A percentile compares a stretch with the other conserved stretches of the same genome.
Conservation (phyloP, 2,329 filamentous ascomycete genomes). For the Paraconiothyrium sp. region DNA sequence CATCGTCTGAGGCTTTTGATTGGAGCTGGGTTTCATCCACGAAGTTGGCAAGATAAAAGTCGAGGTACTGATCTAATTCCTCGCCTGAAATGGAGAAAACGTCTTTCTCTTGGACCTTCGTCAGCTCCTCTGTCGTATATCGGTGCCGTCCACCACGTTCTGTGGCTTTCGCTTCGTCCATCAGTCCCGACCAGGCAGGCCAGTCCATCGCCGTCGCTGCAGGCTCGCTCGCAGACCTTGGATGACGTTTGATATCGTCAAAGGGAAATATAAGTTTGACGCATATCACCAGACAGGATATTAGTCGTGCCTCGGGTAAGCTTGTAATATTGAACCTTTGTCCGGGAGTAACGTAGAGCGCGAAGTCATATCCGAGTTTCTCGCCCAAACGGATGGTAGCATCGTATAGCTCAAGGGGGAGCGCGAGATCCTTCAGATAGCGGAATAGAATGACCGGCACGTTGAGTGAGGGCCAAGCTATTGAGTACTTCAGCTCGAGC, state of each 20-base stretch:
- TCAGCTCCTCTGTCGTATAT: constrained; percentile 55
- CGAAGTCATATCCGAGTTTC: constrained; percentile 63
- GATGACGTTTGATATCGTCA: constrained; percentile 64
- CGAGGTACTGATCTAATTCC: constrained; percentile 78
- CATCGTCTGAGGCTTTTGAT: constrained; percentile 45
- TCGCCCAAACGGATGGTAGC: constrained; percentile 66
- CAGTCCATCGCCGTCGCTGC: constrained; percentile 74
- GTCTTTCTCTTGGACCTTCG: constrained; percentile 68
- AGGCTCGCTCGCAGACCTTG: constrained; percentile 63
- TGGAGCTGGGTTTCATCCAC: constrained; percentile 57
- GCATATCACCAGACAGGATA: constrained; percentile 76
- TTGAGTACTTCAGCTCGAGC: constrained; percentile 73
- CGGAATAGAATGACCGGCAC: constrained; percentile 72
- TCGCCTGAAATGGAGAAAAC: constrained; percentile 68
- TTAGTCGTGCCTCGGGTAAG: constrained; percentile 75
- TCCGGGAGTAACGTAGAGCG: constrained; percentile 59
- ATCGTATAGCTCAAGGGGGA: constrained; percentile 76
- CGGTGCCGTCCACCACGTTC: constrained; percentile 17
- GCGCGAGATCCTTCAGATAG: constrained; percentile 74
- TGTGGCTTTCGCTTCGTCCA: constrained; percentile 17
- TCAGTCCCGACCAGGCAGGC: constrained; percentile 67
- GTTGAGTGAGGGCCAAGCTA: constrained; percentile 79
- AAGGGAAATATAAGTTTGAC: constrained; percentile 84
- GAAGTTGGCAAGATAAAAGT: constrained; percentile 77
- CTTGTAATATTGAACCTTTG: constrained; percentile 39